These are phyloP conservation scores for Yarrowia galli DNA, from an alignment of 1,139 yeast genomes.

Conservation along the genomic window DNA sequence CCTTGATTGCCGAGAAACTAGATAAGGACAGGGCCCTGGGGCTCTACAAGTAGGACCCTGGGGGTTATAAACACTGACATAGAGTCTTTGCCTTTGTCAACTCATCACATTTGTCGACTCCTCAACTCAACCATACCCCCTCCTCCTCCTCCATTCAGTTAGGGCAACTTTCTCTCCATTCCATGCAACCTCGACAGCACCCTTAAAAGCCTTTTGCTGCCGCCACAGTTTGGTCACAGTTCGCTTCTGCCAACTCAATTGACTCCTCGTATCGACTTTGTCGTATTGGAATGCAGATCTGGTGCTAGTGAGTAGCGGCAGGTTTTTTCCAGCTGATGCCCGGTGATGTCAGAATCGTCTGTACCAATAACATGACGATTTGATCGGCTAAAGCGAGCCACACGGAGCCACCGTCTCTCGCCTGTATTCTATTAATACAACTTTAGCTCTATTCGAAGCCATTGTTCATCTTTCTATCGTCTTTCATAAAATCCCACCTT, in stretches of 20 bases:
- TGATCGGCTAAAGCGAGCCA: not conserved
- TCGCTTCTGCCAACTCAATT: constrained; percentile 9
- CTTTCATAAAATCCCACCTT: not conserved
- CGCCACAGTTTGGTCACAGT: not conserved
- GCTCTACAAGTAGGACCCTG: too few relatives aligned
- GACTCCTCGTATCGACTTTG: not conserved
- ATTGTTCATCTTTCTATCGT: not conserved
- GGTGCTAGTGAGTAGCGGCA: not conserved
- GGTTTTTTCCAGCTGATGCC: too few relatives aligned
- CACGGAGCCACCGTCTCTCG: not conserved
- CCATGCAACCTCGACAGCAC: not conserved
- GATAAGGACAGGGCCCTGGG: too few relatives aligned
- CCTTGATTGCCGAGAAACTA: too few relatives aligned
- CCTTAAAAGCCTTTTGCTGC: not conserved
- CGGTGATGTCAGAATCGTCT: too few relatives aligned
- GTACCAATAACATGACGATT: not conserved
- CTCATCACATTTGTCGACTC: too few relatives aligned
- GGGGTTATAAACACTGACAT: too few relatives aligned
- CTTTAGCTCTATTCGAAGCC: not conserved
- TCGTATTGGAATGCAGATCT: constrained; percentile 26
- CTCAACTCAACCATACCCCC: too few relatives aligned
- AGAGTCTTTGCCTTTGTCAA: too few relatives aligned
- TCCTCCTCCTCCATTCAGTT: too few relatives aligned
- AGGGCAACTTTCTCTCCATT: not conserved
- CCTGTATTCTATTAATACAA: not conserved